A percentile compares a stretch with the other conserved stretches of the same genome.
Conservation (phyloP, 306 rosid genomes). For the Gillenia trifoliata region DNA sequence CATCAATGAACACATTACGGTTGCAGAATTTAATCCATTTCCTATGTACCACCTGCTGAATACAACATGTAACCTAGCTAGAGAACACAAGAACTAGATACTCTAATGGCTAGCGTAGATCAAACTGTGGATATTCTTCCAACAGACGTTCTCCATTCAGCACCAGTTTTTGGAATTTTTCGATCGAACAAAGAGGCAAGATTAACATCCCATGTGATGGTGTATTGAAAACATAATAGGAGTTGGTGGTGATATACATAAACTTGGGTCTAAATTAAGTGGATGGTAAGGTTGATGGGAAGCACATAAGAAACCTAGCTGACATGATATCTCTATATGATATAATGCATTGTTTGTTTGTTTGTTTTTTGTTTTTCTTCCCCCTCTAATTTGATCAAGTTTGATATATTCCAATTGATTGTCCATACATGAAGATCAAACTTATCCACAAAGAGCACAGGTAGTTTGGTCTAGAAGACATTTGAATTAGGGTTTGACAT, state of each 20-base stretch:
- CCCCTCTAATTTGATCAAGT: not conserved
- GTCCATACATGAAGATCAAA: no score
- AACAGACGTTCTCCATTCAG: not conserved
- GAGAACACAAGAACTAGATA: not conserved
- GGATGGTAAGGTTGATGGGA: constrained; percentile 18
- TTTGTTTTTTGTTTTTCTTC: not conserved
- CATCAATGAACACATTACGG: not conserved
- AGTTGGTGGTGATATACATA: not conserved
- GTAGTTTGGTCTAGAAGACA: not conserved
- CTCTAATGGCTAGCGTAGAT: not conserved
- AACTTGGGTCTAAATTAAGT: not conserved
- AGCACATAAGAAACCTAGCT: not conserved
- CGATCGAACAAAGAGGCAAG: not conserved
- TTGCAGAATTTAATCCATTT: not conserved
- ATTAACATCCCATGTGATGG: not conserved
- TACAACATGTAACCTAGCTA: not conserved
- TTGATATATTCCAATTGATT: no score
- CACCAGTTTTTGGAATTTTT: not conserved
- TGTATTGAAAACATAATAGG: constrained; percentile 17
- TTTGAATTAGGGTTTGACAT: not conserved
- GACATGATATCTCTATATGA: not conserved
- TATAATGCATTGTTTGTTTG: not conserved
- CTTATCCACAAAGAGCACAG: not conserved
- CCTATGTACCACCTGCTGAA: no score
- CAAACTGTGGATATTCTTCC: not conserved